Base-by-base conservation (phyloP, 805 yeast species). In the Ogataea philodendri region DNA sequence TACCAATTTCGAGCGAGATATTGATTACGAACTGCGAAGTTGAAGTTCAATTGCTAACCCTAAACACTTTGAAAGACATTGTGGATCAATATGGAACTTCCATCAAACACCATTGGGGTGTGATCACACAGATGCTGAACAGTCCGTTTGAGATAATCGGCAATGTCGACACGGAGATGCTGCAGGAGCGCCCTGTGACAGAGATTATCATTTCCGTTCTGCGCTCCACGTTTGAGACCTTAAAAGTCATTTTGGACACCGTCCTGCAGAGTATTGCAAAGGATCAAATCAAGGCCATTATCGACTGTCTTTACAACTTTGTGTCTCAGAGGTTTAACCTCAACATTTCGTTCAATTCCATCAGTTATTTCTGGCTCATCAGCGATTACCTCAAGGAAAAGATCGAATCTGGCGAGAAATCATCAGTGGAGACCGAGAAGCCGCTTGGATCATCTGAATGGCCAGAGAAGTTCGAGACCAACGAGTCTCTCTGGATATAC, bases 361-460 rank as follows among this genome's bases (percentile, higher is more conserved):
- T 88, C 7, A 85, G 96, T 48, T 84, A 88, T 47, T 89, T 88
- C 52, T 90, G 97, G 97, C 59, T 84, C 10, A 76, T 93, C 3
- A 84, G 96, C 48, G 97, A 93, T 51, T 78, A 79, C 39, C 60
- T 81, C 26, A 69, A 78, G 35, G 62, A 60, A 4, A 59, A 51
- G 23, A 39, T 56, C 4, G 61, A 57, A 7, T n/a, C 36, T 3
- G 6, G 10, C 2, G 30, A 32, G 4, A 9, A 17, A 7, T 6
- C 15, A 5, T n/a, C 31, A 27, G 30, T 16, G 8, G 30, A n/a
- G 4, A 15, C 49, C 15, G 57, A 49, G 29, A 9, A 15, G 0
- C 15, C 35, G 3, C 45, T 58, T 22, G 44, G 42, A 5, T 51
- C 58, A n/a, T n/a, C n/a, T n/a, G 45, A 1, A 39, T 44, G 0